Base-by-base conservation (phyloP, 108 stramenopile species). In the Cyclotella cryptica region DNA sequence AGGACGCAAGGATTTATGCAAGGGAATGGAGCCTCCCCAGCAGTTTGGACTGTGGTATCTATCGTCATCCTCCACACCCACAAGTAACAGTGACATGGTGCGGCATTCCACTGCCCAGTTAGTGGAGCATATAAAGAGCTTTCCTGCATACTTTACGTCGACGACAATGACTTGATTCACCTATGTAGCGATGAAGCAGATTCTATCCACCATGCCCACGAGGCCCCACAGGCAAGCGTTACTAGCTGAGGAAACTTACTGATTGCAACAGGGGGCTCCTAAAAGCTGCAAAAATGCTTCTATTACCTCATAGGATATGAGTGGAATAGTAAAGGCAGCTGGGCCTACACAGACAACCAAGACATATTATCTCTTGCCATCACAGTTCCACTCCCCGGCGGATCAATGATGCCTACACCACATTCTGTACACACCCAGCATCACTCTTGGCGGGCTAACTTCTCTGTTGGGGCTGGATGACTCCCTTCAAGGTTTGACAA, bases 261-360 rank as follows among this genome's bases (percentile, higher is more conserved):
- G n/a, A 57, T 52, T 18, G 49, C 40, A 7, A 21, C 3, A 17
- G 42, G 42, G 43, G n/a, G n/a, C n/a, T n/a, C n/a, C n/a, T n/a
- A n/a, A n/a, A n/a, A n/a, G n/a, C n/a, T n/a, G n/a, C n/a, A n/a
- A n/a, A n/a, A n/a, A n/a, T n/a, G n/a, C n/a, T n/a, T n/a, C n/a
- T n/a, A n/a, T n/a, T n/a, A n/a, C n/a, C n/a, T n/a, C n/a, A n/a
- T n/a, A n/a, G n/a, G n/a, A n/a, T n/a, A n/a, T n/a, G n/a, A n/a
- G n/a, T n/a, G n/a, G n/a, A n/a, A n/a, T 71, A 54, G 30, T 58
- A 42, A 58, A 13, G 70, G 70, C 42, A 58, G n/a, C 8, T 71
- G 70, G 70, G n/a, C n/a, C n/a, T n/a, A n/a, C n/a, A n/a, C n/a
- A n/a, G n/a, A n/a, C n/a, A n/a, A n/a, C n/a, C n/a, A n/a, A n/a